A percentile compares a stretch with the other conserved stretches of the same genome.
Evolutionary conservation across 192 early-diverging fungal genomes (phyloP).

Genomic region (Podila verticillata): DNA sequence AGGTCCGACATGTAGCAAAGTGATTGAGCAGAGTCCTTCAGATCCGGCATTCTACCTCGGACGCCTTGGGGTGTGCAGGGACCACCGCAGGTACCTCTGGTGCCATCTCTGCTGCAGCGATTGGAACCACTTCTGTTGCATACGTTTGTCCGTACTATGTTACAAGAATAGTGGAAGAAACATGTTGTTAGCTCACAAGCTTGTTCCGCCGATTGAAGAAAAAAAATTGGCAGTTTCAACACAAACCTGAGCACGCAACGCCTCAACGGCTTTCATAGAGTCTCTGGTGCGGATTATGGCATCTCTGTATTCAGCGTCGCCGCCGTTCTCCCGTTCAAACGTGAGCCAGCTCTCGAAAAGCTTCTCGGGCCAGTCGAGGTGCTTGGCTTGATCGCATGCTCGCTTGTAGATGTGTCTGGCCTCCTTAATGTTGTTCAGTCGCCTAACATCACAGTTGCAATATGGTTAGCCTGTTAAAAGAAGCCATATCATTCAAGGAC

Average conservation of each 20-base stretch:
- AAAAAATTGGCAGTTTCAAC: too few species aligned
- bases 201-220: too few species aligned
- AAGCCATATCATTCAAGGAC: not conserved
- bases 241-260: slow-evolving; percentile 15
- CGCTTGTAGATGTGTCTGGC: slow-evolving; percentile 21
- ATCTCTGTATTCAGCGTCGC: slow-evolving; percentile 16
- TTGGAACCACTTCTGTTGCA: not conserved
- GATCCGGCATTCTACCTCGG: not conserved
- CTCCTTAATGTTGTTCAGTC: slow-evolving; percentile 9
- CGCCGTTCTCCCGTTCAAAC: slow-evolving; percentile 30
- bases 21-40: not conserved
- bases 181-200: too few species aligned
- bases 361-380: slow-evolving; percentile 44
- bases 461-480: not conserved
- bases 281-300: slow-evolving; percentile 14
- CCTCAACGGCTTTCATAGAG: slow-evolving; percentile 31
- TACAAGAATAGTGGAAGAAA: not conserved
- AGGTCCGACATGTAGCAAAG: not conserved
- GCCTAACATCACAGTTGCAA: not conserved
- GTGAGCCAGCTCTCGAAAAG: slow-evolving; percentile 31
- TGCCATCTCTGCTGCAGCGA: not conserved
- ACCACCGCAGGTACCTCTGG: not conserved
- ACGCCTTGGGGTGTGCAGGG: not conserved
- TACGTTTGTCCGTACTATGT: not conserved
- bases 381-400: slow-evolving; percentile 12